Conservation (phyloP, 2,329 filamentous ascomycete genomes). For the Apiospora marii region DNA sequence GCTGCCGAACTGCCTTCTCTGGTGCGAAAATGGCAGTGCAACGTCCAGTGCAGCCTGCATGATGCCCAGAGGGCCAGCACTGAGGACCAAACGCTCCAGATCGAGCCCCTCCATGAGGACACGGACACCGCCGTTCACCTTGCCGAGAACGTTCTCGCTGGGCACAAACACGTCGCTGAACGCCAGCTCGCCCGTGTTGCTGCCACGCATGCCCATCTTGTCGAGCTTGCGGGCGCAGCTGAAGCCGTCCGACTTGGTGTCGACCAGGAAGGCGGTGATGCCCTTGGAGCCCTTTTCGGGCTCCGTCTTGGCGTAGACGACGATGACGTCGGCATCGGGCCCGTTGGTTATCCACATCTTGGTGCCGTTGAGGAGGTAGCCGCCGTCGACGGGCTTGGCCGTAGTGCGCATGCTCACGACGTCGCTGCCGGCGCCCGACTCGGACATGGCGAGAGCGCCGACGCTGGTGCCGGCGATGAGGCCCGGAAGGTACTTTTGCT, state of each 20-base stretch:
- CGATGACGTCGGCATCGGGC: conserved; percentile 88
- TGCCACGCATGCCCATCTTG: conserved; percentile 98
- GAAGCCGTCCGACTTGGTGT: conserved; percentile 77
- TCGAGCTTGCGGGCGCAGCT: conserved; percentile 89
- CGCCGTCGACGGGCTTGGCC: conserved; percentile 82
- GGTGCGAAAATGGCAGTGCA: conserved; percentile 85
- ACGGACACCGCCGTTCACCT: conserved; percentile 81
- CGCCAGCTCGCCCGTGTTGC: conserved; percentile 92
- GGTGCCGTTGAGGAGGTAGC: conserved; percentile 84
- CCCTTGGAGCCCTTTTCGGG: conserved; percentile 84
- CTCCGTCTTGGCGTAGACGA: conserved; percentile 97
- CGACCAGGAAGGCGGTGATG: conserved; percentile 93
- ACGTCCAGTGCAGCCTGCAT: conserved; percentile 94
- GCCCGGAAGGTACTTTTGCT: conserved; percentile 79
- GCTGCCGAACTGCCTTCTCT: conserved; percentile 84
- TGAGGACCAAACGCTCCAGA: conserved; percentile 90
- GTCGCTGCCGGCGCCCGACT: conserved; percentile 89
- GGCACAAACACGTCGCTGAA: conserved; percentile 94
- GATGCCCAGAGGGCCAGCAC: conserved; percentile 87
- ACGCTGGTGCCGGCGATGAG: conserved; percentile 82
- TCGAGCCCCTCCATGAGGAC: conserved; percentile 98
- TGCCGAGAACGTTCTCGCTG: conserved; percentile 79
- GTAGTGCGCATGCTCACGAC: conserved; percentile 95
- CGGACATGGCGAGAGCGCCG: conserved; percentile 93
- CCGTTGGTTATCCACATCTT: conserved; percentile 99